Percentiles rank a stretch among this genome's conserved stretches.
These are phyloP conservation scores for Boletus tomentosulus DNA, from an alignment of 768 basidiomycete genomes.

Conservation along the genomic window DNA sequence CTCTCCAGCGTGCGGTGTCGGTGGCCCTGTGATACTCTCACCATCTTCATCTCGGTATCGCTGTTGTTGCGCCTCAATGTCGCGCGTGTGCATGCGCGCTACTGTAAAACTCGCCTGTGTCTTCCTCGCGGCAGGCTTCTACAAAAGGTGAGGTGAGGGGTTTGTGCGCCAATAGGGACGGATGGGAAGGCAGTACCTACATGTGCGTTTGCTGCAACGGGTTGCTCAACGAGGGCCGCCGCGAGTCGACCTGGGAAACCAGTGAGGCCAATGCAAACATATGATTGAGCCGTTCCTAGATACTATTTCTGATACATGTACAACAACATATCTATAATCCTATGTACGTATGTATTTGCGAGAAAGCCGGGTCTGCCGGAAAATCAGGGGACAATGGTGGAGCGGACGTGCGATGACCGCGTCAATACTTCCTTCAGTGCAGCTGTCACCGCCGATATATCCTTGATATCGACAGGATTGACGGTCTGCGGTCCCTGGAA, in stretches of 20 bases:
- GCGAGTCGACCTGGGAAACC: neutral
- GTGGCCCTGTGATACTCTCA: too few species aligned
- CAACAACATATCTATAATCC: neutral
- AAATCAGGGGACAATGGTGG: constrained; percentile 24
- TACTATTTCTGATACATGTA: neutral
- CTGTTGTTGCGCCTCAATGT: neutral
- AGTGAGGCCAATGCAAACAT: neutral
- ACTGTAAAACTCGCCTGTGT: neutral
- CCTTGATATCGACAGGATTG: constrained; percentile 16
- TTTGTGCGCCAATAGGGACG: neutral
- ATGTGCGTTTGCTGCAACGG: neutral
- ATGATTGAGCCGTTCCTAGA: neutral
- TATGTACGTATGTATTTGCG: neutral
- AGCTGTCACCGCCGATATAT: constrained; percentile 15
- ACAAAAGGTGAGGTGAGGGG: neutral
- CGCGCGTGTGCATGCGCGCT: neutral
- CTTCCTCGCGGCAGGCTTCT: neutral
- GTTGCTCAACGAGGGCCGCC: neutral
- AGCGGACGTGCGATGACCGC: constrained; percentile 27
- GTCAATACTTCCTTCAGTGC: constrained; percentile 25
- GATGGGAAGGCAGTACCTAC: neutral
- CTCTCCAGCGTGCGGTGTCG: too few species aligned
- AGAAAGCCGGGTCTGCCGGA: too few species aligned
- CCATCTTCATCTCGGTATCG: too few species aligned
- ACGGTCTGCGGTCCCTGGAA: constrained; percentile 27